phyloP scores from a whole-genome alignment of 2,329 filamentous ascomycete species.

The Penicillium oxalicum region DNA sequence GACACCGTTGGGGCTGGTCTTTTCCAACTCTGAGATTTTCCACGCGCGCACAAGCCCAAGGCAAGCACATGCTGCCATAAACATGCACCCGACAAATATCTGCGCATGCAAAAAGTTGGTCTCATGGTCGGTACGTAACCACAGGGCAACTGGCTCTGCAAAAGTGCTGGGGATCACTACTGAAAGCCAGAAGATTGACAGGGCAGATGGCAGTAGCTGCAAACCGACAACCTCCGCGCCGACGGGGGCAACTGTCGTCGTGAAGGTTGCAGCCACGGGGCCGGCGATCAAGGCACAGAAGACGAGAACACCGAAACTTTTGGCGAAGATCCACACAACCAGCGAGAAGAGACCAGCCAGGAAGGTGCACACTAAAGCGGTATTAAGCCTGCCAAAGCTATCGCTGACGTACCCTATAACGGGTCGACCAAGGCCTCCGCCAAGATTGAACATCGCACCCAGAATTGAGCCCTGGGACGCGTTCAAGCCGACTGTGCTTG shows the following conservation, averaged over 20 bases:
- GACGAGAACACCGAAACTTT: conserved; percentile 37
- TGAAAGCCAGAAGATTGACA: conserved; percentile 10
- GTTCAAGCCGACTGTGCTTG: conserved; percentile 49
- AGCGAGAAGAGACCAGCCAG: conserved; percentile 16
- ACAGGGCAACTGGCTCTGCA: conserved; percentile 13
- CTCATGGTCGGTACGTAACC: conserved; percentile 1
- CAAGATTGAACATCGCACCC: conserved; percentile 55
- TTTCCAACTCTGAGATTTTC: not conserved
- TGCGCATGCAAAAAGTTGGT: conserved; percentile 7
- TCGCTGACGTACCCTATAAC: conserved; percentile 56
- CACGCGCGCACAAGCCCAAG: not conserved
- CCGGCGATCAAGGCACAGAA: conserved; percentile 43
- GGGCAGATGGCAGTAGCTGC: conserved; percentile 7
- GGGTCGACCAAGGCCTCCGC: conserved; percentile 49
- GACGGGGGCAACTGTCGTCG: conserved; percentile 26
- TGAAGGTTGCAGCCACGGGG: conserved; percentile 44
- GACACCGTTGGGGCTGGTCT: no score
- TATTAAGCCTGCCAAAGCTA: conserved; percentile 52
- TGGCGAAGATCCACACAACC: conserved; percentile 42
- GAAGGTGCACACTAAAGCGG: conserved; percentile 34
- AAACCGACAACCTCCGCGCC: conserved; percentile 13
- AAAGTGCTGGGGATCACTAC: conserved; percentile 9
- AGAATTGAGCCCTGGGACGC: conserved; percentile 51
- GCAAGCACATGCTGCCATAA: not conserved
- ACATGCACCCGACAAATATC: conserved; percentile 3